Percentiles rank a stretch among this genome's conserved stretches.
Evolutionary conservation across 805 yeast genomes (phyloP).

Genomic region (Starmerella vaccinii): DNA sequence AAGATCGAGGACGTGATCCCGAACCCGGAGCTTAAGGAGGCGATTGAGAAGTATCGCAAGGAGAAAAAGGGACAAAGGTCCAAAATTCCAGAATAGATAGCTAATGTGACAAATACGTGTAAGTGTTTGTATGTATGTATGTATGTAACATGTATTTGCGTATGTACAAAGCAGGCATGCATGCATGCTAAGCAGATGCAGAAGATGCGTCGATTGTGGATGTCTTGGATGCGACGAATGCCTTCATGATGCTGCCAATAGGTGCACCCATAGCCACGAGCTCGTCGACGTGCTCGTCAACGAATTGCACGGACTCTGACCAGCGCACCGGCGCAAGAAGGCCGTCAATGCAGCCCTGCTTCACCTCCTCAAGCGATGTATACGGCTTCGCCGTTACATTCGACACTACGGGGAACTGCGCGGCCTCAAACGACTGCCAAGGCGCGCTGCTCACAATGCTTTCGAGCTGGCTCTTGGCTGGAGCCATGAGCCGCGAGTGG

Average conservation of each 20-base stretch:
- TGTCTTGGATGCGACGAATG: not conserved
- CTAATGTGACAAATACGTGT: not conserved
- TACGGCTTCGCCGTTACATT: conserved; percentile 31
- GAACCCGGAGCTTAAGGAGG: conserved; percentile 53
- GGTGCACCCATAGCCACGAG: conserved; percentile 27
- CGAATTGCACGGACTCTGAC: conserved; percentile 25
- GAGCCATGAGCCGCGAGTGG: conserved; percentile 36
- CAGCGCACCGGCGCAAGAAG: conserved; percentile 30
- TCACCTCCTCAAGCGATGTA: conserved; percentile 25
- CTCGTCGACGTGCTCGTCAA: conserved; percentile 15
- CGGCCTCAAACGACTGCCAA: conserved; percentile 9
- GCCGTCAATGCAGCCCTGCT: conserved; percentile 23
- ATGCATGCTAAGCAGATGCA: not conserved
- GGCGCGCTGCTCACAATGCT: conserved; percentile 20
- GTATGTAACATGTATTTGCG: too few species aligned
- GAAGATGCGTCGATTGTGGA: not conserved
- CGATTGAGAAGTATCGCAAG: conserved; percentile 49
- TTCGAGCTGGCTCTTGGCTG: conserved; percentile 33
- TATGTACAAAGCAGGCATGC: too few species aligned
- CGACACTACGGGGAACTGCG: conserved; percentile 27
- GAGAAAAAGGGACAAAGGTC: conserved; percentile 31
- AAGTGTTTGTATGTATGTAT: not conserved
- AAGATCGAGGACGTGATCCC: conserved; percentile 80
- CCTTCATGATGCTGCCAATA: conserved; percentile 24
- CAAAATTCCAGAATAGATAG: not conserved